Evolutionary conservation across 108 stramenopile species (phyloP).

Genomic region (Pseudonitzschia multiseries): DNA sequence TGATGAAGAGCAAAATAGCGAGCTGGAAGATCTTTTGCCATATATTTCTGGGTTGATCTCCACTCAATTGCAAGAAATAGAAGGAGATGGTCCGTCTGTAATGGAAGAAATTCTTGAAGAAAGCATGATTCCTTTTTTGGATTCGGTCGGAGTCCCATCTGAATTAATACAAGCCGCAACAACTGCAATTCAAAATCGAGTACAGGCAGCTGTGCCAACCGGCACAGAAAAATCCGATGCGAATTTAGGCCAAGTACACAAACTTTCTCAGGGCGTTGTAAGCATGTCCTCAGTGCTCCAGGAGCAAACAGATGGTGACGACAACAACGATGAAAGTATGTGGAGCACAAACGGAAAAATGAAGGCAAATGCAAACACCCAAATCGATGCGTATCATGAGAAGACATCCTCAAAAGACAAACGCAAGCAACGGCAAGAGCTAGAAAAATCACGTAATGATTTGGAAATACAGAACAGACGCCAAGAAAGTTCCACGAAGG

Average conservation of each 20-base stretch:
- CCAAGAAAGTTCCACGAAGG: slow-evolving; percentile 58
- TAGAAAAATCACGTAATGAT: slow-evolving; percentile 65
- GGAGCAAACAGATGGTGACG: slow-evolving; percentile 44
- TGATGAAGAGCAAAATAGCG: slow-evolving; percentile 21
- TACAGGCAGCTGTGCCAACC: neutral
- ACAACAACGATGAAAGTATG: slow-evolving; percentile 59
- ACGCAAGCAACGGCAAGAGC: slow-evolving; percentile 71
- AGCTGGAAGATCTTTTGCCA: slow-evolving; percentile 53
- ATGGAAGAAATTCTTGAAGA: slow-evolving; percentile 43
- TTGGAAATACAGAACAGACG: slow-evolving; percentile 20
- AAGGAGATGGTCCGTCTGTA: neutral
- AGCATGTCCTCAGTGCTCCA: slow-evolving; percentile 61
- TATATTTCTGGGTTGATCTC: slow-evolving; percentile 69
- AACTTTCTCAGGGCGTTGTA: slow-evolving; percentile 70
- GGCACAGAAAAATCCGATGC: neutral
- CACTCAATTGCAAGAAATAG: slow-evolving; percentile 33
- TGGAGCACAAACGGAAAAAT: slow-evolving; percentile 43
- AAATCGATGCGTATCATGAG: slow-evolving; percentile 61
- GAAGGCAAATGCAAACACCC: slow-evolving; percentile 68
- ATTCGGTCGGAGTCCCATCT: slow-evolving; percentile 54
- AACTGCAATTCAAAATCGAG: slow-evolving; percentile 28
- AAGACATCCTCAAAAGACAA: slow-evolving; percentile 72
- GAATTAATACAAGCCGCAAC: slow-evolving; percentile 41
- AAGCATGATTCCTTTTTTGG: slow-evolving; percentile 68
- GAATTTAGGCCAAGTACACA: slow-evolving; percentile 29